Evolutionary conservation across 2,329 filamentous ascomycete species (phyloP).

Genomic region (Fusarium circinatum): DNA sequence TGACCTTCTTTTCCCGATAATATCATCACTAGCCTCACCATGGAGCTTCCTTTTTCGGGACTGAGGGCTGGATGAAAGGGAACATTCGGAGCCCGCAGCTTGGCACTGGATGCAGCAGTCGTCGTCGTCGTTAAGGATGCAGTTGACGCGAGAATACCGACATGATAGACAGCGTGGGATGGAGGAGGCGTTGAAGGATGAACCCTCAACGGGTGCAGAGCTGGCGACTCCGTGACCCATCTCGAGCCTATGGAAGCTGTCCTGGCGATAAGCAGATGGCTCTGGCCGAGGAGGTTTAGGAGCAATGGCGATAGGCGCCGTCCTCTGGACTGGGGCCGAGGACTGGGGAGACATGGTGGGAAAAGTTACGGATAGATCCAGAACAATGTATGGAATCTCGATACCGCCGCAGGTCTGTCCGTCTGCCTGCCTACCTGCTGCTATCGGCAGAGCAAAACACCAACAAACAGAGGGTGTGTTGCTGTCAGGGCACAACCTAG

Average conservation of each 20-base stretch:
- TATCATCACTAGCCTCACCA: constrained; percentile 69
- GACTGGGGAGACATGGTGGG: constrained; percentile 63
- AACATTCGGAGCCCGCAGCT: constrained; percentile 81
- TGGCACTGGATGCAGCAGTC: constrained; percentile 81
- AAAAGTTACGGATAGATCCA: constrained; percentile 20
- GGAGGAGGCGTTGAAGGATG: constrained; percentile 54
- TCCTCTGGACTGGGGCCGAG: constrained; percentile 61
- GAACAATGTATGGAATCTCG: constrained; percentile 24
- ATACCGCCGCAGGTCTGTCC: constrained; percentile 2
- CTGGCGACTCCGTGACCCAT: constrained; percentile 61
- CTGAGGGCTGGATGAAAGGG: constrained; percentile 79
- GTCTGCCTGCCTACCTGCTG: not conserved
- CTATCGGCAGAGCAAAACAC: constrained; percentile 16
- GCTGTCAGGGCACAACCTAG: constrained; percentile 31
- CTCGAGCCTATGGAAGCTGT: constrained; percentile 60
- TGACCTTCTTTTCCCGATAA: constrained; percentile 76
- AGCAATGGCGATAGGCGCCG: constrained; percentile 73
- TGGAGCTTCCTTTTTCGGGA: constrained; percentile 83
- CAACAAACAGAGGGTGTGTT: constrained; percentile 23
- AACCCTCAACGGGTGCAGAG: constrained; percentile 59
- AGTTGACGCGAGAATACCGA: constrained; percentile 77
- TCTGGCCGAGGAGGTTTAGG: constrained; percentile 63
- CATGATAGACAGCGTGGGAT: constrained; percentile 77
- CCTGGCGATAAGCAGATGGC: constrained; percentile 57
- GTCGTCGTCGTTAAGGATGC: constrained; percentile 79